Evolutionary conservation across 352 stramenopile species (phyloP).

Genomic region (Globisporangium paroecandrum): DNA sequence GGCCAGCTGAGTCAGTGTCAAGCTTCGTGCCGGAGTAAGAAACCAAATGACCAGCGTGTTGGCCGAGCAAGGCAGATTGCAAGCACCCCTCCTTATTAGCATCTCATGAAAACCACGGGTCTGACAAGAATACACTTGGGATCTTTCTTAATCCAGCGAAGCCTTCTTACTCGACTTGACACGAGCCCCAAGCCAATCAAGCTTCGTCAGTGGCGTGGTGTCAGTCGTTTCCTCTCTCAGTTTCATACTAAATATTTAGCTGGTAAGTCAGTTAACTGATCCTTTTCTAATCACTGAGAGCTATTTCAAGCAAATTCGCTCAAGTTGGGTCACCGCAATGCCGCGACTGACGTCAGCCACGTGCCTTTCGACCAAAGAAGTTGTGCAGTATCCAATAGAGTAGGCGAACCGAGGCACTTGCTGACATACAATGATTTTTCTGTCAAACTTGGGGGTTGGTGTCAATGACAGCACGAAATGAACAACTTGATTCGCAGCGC

Average conservation of each 20-base stretch:
- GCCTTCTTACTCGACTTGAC: not conserved
- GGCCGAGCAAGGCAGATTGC: not conserved
- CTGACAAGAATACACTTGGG: not conserved
- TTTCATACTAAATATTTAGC: not conserved
- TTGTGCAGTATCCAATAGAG: not conserved
- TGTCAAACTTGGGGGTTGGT: too few species aligned
- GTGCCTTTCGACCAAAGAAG: not conserved
- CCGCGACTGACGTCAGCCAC: not conserved
- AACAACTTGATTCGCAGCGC: too few species aligned
- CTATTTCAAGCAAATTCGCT: not conserved
- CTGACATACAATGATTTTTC: not conserved
- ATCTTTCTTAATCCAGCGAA: not conserved
- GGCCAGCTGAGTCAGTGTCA: not conserved
- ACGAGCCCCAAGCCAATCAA: not conserved
- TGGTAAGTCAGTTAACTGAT: not conserved
- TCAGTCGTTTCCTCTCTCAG: too few species aligned
- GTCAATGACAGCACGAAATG: too few species aligned
- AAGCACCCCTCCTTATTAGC: not conserved
- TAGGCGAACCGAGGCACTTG: not conserved
- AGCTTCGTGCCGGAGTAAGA: not conserved
- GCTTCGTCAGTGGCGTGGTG: too few species aligned
- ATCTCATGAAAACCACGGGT: not conserved
- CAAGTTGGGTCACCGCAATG: not conserved
- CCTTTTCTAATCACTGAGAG: not conserved
- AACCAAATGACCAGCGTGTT: not conserved